Conservation (phyloP, 768 basidiomycete species). For the Boletus coccyginus region DNA sequence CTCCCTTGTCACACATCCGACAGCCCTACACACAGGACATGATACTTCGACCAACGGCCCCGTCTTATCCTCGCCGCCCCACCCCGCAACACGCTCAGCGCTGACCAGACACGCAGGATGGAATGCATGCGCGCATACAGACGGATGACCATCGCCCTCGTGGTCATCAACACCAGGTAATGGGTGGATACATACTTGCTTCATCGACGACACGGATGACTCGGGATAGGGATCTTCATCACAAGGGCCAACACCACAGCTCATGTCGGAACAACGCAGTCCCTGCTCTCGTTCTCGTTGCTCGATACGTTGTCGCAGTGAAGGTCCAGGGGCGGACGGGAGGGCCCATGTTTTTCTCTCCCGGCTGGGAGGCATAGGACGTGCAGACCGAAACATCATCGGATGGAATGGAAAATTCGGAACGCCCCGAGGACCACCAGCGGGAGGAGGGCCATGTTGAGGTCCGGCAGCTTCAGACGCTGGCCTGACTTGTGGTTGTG, state of each 20-base stretch:
- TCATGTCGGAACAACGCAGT: constrained; percentile 66
- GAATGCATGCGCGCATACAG: constrained; percentile 63
- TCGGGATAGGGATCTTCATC: constrained; percentile 62
- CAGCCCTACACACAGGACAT: constrained; percentile 67
- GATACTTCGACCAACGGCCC: constrained; percentile 56
- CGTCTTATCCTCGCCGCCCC: constrained; percentile 48
- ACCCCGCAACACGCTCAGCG: constrained; percentile 63
- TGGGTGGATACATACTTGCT: constrained; percentile 25
- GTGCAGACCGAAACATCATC: constrained; percentile 22
- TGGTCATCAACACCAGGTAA: constrained; percentile 11
- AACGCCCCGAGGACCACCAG: constrained; percentile 13
- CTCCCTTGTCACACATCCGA: constrained; percentile 54
- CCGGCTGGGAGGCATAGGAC: constrained; percentile 26
- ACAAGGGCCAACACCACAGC: constrained; percentile 72
- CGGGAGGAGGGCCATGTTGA: neutral
- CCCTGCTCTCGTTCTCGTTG: constrained; percentile 69
- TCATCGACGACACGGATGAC: constrained; percentile 17
- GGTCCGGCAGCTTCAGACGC: constrained; percentile 4
- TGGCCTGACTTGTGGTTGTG: constrained; percentile 10
- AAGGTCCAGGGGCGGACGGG: constrained; percentile 64
- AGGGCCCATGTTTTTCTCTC: constrained; percentile 53
- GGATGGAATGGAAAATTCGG: constrained; percentile 17
- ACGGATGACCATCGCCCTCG: constrained; percentile 13
- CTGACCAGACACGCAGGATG: constrained; percentile 70
- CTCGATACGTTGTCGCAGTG: constrained; percentile 72